These are phyloP conservation scores for Termitomyces sp. DNA, from an alignment of 768 basidiomycete genomes.

Conservation along the genomic window DNA sequence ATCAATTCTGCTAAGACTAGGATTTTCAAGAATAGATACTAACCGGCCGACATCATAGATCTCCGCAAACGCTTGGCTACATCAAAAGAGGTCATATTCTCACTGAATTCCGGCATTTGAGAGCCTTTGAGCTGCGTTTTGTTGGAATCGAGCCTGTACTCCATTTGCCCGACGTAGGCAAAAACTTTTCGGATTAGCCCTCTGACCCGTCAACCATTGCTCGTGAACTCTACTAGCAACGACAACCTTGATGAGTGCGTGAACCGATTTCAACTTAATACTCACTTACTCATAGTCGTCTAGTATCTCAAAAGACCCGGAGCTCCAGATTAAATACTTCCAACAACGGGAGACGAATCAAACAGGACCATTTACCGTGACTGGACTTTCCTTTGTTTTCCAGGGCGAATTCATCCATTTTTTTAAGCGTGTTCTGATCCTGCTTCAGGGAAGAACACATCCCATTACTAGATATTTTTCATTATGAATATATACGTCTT, in stretches of 20 bases:
- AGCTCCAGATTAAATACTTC: slow-evolving; percentile 19
- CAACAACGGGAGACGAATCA: slow-evolving; percentile 26
- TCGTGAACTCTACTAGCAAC: slow-evolving; percentile 25
- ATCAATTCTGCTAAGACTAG: not conserved
- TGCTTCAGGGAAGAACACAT: slow-evolving; percentile 26
- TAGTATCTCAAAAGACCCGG: slow-evolving; percentile 14
- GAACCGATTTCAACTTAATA: not conserved
- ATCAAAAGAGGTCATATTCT: slow-evolving; percentile 15
- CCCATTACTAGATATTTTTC: slow-evolving; percentile 30
- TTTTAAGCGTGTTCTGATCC: slow-evolving; percentile 24
- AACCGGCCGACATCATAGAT: not conserved
- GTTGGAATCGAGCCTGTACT: slow-evolving; percentile 23
- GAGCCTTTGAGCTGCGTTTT: slow-evolving; percentile 15
- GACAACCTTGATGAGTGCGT: slow-evolving; percentile 17
- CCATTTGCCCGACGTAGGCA: slow-evolving; percentile 19
- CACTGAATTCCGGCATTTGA: slow-evolving; percentile 19
- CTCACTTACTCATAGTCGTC: not conserved
- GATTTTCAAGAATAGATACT: not conserved
- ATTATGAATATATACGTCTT: slow-evolving; percentile 17
- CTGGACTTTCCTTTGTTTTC: slow-evolving; percentile 21
- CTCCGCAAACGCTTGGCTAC: not conserved
- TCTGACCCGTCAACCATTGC: slow-evolving; percentile 20
- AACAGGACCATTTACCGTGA: slow-evolving; percentile 25
- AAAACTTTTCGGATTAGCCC: not conserved
- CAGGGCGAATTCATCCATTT: slow-evolving; percentile 21